Base-by-base conservation (phyloP, 805 yeast genomes). In the Yarrowia sp. region DNA sequence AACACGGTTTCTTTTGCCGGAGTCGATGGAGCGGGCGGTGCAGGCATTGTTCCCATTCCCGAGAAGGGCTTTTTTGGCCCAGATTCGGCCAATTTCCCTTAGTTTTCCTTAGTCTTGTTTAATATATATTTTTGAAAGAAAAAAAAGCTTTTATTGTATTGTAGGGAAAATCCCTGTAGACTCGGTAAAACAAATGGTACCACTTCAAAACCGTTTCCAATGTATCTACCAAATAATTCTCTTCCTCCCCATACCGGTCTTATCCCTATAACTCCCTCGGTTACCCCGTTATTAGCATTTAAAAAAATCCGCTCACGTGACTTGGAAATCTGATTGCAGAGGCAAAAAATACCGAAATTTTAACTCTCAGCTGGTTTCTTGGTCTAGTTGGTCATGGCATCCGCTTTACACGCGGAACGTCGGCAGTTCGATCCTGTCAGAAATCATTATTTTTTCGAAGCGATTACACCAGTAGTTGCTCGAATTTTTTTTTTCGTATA, bases 1-100 rank as follows among this genome's bases (percentile, higher is more conserved):
- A 82, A 82, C 56, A 72, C 65, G 14, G 80, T 76, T n/a, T n/a
- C 58, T 4, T 51, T 22, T 35, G 58, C 41, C 3, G 58, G 58
- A 4, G 58, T 51, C 19, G 58, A 51, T 10, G 56, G 56, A 11
- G 56, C 28, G 1, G 64, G 54, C 4, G 58, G 58, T 22, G 41
- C 9, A 22, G 41, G 32, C 28, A 51, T 51, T 21, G 30, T 35
- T 16, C 58, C 58, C 12, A 19, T 51, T 33, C 58, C 58, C 5
- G 58, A 33, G 1, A 51, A n/a, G 21, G 58, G 58, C 30, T 51
- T 22, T 14, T 51, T 51, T 22, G 58, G 58, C 21, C 58, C 58
- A 1, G 51, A 52, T 9, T 66, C 61, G 2, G 74, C 73, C 38
- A 28, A 48, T 17, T 73, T n/a, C 43, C 67, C 71, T 24, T 61